phyloP scores from a whole-genome alignment of 164 flowering plant species.

The Chloranthus sessilifolius region DNA sequence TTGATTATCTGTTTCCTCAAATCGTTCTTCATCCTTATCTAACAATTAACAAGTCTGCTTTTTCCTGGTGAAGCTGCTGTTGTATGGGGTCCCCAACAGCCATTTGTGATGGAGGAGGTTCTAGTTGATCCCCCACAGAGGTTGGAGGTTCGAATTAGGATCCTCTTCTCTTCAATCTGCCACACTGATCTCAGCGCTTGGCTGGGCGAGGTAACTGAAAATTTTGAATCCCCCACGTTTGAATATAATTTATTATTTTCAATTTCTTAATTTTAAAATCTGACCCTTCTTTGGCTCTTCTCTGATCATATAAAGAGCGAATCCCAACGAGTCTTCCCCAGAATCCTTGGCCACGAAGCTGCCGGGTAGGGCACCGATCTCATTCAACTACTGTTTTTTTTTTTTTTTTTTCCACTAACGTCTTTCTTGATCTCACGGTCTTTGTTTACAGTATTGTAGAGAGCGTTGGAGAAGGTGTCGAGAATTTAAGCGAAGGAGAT shows the following conservation, averaged over 20 bases:
- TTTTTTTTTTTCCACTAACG: background rate
- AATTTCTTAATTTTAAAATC: background rate
- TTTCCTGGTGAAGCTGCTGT: conserved; percentile 45
- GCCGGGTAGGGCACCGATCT: conserved; percentile 41
- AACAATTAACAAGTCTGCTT: background rate
- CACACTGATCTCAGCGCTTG: conserved; percentile 70
- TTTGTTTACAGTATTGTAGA: conserved; percentile 38
- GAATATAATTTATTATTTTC: background rate
- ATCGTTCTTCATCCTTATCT: background rate
- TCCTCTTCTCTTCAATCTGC: conserved; percentile 64
- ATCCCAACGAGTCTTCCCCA: conserved; percentile 48
- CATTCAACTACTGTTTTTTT: background rate
- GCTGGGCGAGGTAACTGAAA: conserved; percentile 54
- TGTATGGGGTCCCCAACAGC: conserved; percentile 41
- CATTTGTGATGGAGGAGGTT: conserved; percentile 48
- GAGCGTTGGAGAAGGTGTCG: conserved; percentile 64
- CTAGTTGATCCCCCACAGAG: conserved; percentile 60
- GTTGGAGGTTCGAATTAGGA: conserved; percentile 58
- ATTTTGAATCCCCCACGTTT: too few species aligned
- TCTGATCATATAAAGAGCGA: conserved; percentile 29
- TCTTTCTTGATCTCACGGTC: background rate
- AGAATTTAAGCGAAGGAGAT: conserved; percentile 51
- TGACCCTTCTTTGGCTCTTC: background rate
- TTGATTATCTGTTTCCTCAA: background rate
- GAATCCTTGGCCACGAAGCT: conserved; percentile 82